phyloP scores from a whole-genome alignment of 2,329 filamentous ascomycete species.

The Fonsecaea pugnacius region DNA sequence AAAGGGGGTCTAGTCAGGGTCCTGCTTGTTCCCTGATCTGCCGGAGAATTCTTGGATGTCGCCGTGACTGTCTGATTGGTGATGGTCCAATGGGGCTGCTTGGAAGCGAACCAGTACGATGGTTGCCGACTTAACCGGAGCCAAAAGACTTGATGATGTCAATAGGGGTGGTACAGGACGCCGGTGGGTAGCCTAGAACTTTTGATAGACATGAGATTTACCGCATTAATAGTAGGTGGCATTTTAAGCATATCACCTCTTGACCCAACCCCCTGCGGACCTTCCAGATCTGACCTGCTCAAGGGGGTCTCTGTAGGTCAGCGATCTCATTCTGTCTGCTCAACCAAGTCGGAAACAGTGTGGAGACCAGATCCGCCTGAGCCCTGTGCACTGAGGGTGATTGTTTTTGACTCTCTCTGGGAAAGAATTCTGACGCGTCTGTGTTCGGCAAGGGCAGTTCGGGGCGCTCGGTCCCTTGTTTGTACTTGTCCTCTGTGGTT shows the following conservation, averaged over 20 bases:
- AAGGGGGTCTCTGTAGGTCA: neutral
- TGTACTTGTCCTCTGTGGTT: neutral
- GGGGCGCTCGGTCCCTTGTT: neutral
- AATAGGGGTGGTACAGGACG: neutral
- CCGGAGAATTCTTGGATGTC: conserved; percentile 20
- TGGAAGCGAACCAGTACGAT: conserved; percentile 12
- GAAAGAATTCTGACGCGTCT: neutral
- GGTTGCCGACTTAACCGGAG: conserved; percentile 26
- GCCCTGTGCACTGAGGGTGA: neutral
- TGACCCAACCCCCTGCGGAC: neutral
- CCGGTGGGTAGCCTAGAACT: conserved; percentile 21
- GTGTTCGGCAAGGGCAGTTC: neutral
- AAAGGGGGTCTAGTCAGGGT: neutral
- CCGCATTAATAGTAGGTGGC: conserved; percentile 16
- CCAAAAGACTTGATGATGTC: conserved; percentile 22
- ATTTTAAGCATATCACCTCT: neutral
- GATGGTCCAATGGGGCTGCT: neutral
- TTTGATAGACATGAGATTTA: conserved; percentile 27
- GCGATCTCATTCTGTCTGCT: neutral
- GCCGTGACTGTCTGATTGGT: conserved; percentile 2
- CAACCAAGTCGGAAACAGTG: neutral
- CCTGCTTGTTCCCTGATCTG: conserved; percentile 5
- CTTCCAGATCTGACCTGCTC: conserved; percentile 5
- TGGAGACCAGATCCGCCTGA: neutral
- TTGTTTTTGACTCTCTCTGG: neutral